Evolutionary conservation across 805 yeast genomes (phyloP).

Genomic region (Candida parachauliodes): DNA sequence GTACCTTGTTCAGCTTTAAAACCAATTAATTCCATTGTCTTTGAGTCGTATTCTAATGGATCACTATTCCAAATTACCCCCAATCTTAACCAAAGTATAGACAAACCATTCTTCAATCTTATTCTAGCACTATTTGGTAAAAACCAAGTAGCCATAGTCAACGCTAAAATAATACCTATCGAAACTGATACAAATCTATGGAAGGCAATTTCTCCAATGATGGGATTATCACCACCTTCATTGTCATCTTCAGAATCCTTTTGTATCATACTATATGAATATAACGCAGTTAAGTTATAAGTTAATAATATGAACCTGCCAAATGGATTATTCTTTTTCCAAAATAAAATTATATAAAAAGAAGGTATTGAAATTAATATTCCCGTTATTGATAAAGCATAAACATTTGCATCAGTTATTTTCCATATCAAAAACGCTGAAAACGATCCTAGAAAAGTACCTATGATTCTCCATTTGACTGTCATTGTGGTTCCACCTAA

Average conservation of each 20-base stretch:
- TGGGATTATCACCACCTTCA: constrained; percentile 69
- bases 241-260: constrained; percentile 55
- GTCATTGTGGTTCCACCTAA: constrained; percentile 83
- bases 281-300: constrained; percentile 73
- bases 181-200: constrained; percentile 74
- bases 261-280: constrained; percentile 64
- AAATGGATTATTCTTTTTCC: constrained; percentile 62
- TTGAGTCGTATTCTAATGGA: constrained; percentile 49
- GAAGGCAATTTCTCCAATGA: constrained; percentile 69
- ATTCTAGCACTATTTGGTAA: constrained; percentile 76
- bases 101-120: constrained; percentile 59
- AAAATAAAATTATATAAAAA: constrained; percentile 57
- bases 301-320: constrained; percentile 71
- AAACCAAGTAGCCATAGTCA: constrained; percentile 59
- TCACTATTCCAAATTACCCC: constrained; percentile 81
- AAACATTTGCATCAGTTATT: constrained; percentile 51
- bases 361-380: constrained; percentile 46
- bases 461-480: constrained; percentile 66
- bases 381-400: constrained; percentile 49
- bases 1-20: constrained; percentile 44
- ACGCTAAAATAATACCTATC: constrained; percentile 74
- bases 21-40: constrained; percentile 31
- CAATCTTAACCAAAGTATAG: constrained; percentile 72
- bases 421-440: constrained; percentile 61
- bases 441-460: constrained; percentile 70